Conservation (phyloP, 225 moss, liverwort and hornwort species). For the Climacium dendroides region DNA sequence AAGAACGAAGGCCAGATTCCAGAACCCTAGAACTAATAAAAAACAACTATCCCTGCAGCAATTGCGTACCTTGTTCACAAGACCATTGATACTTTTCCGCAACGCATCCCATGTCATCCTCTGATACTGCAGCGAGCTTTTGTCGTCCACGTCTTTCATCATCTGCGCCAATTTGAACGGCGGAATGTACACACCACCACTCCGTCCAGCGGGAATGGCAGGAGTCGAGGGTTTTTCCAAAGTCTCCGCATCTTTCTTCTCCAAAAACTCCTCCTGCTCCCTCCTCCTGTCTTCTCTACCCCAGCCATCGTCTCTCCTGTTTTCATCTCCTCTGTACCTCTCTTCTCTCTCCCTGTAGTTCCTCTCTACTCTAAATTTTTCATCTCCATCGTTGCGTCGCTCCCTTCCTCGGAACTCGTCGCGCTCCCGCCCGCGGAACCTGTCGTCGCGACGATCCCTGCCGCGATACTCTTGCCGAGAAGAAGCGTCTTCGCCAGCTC, state of each 20-base stretch:
- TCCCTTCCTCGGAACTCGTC: neutral
- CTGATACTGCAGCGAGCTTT: slow-evolving; percentile 75
- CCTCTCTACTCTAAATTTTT: neutral
- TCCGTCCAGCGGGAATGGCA: slow-evolving; percentile 28
- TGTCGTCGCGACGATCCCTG: neutral
- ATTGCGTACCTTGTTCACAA: slow-evolving; percentile 63
- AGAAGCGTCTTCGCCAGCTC: neutral
- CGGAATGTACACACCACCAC: slow-evolving; percentile 85
- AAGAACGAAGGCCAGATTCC: neutral
- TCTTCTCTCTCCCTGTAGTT: neutral
- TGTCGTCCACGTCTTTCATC: slow-evolving; percentile 76
- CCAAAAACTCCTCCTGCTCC: neutral
- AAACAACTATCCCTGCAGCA: neutral
- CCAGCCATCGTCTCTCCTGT: neutral
- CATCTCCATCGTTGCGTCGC: neutral
- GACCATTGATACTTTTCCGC: slow-evolving; percentile 81
- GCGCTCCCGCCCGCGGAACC: neutral
- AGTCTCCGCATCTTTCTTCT: neutral
- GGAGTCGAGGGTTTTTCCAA: slow-evolving; percentile 1
- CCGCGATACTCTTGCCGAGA: slow-evolving; percentile 6
- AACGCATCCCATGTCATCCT: slow-evolving; percentile 87
- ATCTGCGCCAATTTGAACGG: slow-evolving; percentile 92
- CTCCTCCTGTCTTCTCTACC: neutral
- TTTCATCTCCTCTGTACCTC: neutral
- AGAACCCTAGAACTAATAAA: neutral